Evolutionary conservation across 345 rosid genomes (phyloP).

Genomic region (Citrus unshiu): DNA sequence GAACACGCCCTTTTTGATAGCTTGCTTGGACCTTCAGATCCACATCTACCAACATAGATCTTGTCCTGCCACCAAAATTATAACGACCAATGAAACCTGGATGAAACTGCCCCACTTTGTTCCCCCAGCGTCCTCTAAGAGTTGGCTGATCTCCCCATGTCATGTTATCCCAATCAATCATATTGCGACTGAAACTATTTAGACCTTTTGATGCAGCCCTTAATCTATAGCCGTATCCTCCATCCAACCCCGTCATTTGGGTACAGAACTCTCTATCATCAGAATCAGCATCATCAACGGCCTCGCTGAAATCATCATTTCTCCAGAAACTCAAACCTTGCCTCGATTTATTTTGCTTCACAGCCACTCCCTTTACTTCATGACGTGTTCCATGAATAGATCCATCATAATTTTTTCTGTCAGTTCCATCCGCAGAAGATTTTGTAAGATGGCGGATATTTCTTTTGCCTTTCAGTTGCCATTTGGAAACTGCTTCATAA

Average conservation of each 20-base stretch:
- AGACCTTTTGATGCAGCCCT: slow-evolving; percentile 38
- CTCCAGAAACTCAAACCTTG: slow-evolving; percentile 34
- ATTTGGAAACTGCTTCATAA: slow-evolving; percentile 74
- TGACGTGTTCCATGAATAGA: slow-evolving; percentile 36
- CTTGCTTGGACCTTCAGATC: slow-evolving; percentile 84
- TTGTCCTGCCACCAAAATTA: slow-evolving; percentile 38
- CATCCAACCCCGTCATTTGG: slow-evolving; percentile 36
- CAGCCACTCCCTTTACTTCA: slow-evolving; percentile 35
- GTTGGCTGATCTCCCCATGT: slow-evolving; percentile 45
- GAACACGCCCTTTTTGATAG: slow-evolving; percentile 73
- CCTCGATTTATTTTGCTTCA: slow-evolving; percentile 39
- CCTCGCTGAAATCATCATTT: slow-evolving; percentile 35
- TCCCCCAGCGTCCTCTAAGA: slow-evolving; percentile 38
- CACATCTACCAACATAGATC: slow-evolving; percentile 67
- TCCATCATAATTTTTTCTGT: slow-evolving; percentile 28
- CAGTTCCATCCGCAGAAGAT: slow-evolving; percentile 38
- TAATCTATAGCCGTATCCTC: slow-evolving; percentile 37
- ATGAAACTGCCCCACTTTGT: slow-evolving; percentile 32
- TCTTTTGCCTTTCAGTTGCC: slow-evolving; percentile 92
- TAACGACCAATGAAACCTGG: slow-evolving; percentile 35
- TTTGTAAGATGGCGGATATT: slow-evolving; percentile 65
- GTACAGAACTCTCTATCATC: slow-evolving; percentile 37
- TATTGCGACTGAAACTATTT: slow-evolving; percentile 32
- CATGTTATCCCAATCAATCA: slow-evolving; percentile 55
- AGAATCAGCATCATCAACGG: slow-evolving; percentile 42